phyloP scores from a whole-genome alignment of 306 rosid genomes.

The Datisca glomerata region DNA sequence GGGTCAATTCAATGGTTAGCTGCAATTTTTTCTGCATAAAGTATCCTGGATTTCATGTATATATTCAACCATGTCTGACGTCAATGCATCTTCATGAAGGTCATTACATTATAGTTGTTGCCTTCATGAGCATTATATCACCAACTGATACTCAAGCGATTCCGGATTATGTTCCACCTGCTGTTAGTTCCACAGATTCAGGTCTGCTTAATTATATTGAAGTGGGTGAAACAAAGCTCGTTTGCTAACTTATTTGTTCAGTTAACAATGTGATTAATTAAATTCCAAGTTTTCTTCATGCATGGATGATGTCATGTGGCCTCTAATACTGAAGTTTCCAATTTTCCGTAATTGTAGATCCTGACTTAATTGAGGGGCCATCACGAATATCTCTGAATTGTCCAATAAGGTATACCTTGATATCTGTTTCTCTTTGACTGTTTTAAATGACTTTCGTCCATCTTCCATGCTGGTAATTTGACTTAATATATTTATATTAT shows the following conservation, averaged over 20 bases:
- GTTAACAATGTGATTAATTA: no score
- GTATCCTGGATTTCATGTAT: slow-evolving; percentile 17
- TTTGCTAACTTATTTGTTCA: not conserved
- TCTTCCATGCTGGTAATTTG: no score
- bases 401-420: slow-evolving; percentile 60
- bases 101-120: slow-evolving; percentile 54
- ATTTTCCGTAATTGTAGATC: slow-evolving; percentile 47
- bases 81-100: slow-evolving; percentile 35
- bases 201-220: slow-evolving; percentile 30
- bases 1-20: slow-evolving; percentile 79
- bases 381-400: slow-evolving; percentile 89
- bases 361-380: slow-evolving; percentile 79
- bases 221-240: not conserved
- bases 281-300: no score
- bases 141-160: slow-evolving; percentile 35
- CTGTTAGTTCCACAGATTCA: slow-evolving; percentile 30
- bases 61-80: slow-evolving; percentile 19
- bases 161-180: slow-evolving; percentile 54
- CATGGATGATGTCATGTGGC: no score
- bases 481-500: no score
- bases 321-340: no score
- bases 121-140: slow-evolving; percentile 45
- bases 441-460: not conserved
- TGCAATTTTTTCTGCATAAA: slow-evolving; percentile 8
- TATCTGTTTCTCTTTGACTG: not conserved